phyloP scores from a whole-genome alignment of 78 protist species.

The Dictyostelium discoideum region DNA sequence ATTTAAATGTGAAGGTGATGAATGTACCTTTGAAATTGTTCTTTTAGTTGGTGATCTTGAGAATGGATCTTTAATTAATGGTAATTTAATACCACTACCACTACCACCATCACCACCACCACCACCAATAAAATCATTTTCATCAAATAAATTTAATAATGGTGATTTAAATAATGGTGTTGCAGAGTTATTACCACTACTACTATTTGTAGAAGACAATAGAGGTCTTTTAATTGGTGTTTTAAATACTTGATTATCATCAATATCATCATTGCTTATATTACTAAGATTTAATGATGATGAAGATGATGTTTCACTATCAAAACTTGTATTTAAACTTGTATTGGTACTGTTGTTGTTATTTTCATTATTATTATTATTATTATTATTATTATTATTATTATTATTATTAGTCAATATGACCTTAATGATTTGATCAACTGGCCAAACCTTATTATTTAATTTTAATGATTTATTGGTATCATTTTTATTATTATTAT shows the following conservation, averaged over 20 bases:
- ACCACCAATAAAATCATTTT: background rate
- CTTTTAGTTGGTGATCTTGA: constrained; percentile 68
- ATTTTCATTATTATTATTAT: no score
- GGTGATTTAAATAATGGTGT: background rate
- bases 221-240: constrained; percentile 5
- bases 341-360: background rate
- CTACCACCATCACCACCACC: background rate
- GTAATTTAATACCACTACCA: background rate
- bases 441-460: constrained; percentile 37
- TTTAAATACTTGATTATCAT: background rate
- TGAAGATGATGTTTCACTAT: background rate
- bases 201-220: background rate
- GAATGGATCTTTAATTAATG: constrained; percentile 67
- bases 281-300: background rate
- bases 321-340: background rate
- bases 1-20: constrained; percentile 47
- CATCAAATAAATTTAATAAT: background rate
- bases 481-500: background rate
- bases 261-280: background rate
- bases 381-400: background rate
- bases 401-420: background rate
- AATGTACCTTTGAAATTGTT: background rate
- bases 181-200: no score
- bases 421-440: background rate
- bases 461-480: background rate